These are phyloP conservation scores for Pseudogymnoascus sp. DNA, from an alignment of 2,329 filamentous ascomycete genomes.

Conservation along the genomic window DNA sequence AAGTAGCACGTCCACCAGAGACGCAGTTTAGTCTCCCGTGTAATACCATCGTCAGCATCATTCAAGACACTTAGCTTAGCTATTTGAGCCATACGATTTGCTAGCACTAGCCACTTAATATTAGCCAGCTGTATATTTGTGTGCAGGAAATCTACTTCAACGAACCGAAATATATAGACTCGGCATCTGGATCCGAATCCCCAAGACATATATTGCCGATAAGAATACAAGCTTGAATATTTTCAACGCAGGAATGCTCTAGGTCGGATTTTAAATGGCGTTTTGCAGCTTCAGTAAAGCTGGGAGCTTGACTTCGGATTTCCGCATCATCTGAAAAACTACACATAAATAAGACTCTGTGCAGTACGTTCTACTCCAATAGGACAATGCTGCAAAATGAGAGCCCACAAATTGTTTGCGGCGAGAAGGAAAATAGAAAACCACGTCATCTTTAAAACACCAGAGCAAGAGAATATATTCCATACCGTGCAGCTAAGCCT, in stretches of 20 bases:
- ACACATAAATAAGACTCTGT: constrained; percentile 10
- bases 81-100: constrained; percentile 13
- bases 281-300: constrained; percentile 17
- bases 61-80: neutral
- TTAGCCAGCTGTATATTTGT: neutral
- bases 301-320: constrained; percentile 7
- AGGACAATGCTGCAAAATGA: neutral
- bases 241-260: constrained; percentile 23
- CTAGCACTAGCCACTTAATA: constrained; percentile 4
- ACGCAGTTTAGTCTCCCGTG: constrained; percentile 22
- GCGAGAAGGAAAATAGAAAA: neutral
- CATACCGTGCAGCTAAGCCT: neutral
- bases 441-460: neutral
- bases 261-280: constrained; percentile 17
- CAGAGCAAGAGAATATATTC: neutral
- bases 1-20: constrained; percentile 29
- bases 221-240: constrained; percentile 28
- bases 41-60: constrained; percentile 13
- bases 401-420: neutral
- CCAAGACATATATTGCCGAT: constrained; percentile 24
- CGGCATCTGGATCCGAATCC: constrained; percentile 21
- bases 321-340: constrained; percentile 10
- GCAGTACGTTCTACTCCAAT: neutral
- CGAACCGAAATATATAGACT: constrained; percentile 27
- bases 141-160: neutral